A percentile compares a stretch with the other conserved stretches of the same genome.
phyloP scores from a whole-genome alignment of 768 basidiomycete species.

The Saitozyma sp. region DNA sequence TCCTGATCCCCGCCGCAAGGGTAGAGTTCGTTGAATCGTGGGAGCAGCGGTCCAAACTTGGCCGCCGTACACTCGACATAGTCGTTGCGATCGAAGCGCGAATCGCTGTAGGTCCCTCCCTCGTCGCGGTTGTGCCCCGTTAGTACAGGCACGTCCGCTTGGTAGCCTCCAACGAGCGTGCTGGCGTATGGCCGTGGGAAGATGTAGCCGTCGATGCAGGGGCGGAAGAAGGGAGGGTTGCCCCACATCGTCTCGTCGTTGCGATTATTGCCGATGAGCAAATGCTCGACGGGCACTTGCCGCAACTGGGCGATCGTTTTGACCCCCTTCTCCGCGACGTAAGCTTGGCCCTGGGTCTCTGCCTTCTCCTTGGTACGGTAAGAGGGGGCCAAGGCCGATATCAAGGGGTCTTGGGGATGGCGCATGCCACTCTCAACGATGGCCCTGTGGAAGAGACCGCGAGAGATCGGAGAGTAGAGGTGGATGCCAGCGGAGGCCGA shows the following conservation, averaged over 20 bases:
- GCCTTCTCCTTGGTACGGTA: not conserved
- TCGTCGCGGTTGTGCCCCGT: not conserved
- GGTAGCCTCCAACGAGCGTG: not conserved
- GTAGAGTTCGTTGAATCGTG: not conserved
- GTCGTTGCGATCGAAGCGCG: not conserved
- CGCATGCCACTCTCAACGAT: not conserved
- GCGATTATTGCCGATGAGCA: not conserved
- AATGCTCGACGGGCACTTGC: not conserved
- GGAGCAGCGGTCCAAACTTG: too few species aligned
- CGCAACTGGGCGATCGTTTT: too few species aligned
- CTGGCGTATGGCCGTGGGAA: not conserved
- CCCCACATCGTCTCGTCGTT: not conserved
- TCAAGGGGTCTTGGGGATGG: not conserved
- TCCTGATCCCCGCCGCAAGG: not conserved
- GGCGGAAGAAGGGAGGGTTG: not conserved
- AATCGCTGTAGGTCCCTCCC: not conserved
- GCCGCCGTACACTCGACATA: too few species aligned
- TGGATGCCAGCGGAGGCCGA: constrained; percentile 20
- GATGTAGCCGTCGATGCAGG: not conserved
- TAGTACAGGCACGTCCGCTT: not conserved
- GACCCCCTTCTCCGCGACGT: too few species aligned
- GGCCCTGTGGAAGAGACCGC: not conserved
- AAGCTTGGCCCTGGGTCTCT: too few species aligned
- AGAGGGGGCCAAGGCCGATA: not conserved
- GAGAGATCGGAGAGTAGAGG: constrained; percentile 45